Evolutionary conservation across 306 rosid species (phyloP), one percentile per base, ranked within the genome.

Genomic region (Morella rubra): DNA sequence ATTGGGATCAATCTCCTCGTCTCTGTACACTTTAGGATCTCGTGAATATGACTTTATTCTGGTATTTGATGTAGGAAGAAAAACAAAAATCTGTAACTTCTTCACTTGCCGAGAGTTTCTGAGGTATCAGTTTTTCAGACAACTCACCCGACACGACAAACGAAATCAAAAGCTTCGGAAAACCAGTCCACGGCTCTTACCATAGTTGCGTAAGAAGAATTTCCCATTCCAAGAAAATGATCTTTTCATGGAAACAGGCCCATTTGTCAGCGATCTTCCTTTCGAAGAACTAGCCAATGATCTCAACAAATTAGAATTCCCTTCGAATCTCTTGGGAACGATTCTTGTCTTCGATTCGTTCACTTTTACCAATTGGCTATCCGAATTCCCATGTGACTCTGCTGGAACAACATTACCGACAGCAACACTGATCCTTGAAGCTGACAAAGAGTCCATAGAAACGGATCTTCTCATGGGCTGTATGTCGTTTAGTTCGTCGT

Each of bases 211-310:
- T 12, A 80, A 56, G 24, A 79, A 53, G 73, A 81, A 77, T 32
- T 85, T 89, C 11, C 91, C 96, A 71, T 76, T 82, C 73, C 80
- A 85, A 68, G 98, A 93, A 59, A 77, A 73, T 14, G 98, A 91
- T 82, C 92, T 89, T 84, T 86, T 91, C 84, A 91, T 83, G 18
- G 91, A 73, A 69, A 81, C 46, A 9, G 86, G 74, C 67, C 76
- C 85, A 74, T 79, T 80, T 71, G 44, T 78, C 61, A 83, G 68
- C 45, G 82, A 73, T 72, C 82, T 77, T 56, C 77, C 60, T 79
- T 82, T 84, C 18, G 83, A 89, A 70, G 90, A 87, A 68, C 83
- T 83, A 3, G 89, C 83, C 76, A 72, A 84, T 9, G 81, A 71
- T 62, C 76, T 73, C n/a, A 77, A 16, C 72, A 79, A 66, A 66